Conservation (phyloP, 805 yeast species). For the Myxozyma geophila region DNA sequence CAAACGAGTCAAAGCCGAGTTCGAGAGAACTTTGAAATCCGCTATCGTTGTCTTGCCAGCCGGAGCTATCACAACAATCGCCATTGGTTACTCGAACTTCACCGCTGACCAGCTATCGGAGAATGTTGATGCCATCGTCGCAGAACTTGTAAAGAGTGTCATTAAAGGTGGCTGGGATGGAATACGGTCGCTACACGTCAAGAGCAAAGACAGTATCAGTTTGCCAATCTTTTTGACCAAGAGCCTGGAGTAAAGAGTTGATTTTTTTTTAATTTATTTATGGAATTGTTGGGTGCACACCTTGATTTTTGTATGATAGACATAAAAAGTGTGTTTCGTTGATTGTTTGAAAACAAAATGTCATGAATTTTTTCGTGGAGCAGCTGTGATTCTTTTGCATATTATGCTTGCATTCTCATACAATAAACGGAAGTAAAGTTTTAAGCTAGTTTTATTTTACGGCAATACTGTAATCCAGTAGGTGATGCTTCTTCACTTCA, state of each 20-base stretch:
- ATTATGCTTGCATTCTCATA: too few relatives aligned
- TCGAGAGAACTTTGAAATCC: constrained; percentile 61
- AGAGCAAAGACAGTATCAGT: constrained; percentile 75
- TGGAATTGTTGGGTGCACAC: background rate
- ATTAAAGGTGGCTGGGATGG: constrained; percentile 43
- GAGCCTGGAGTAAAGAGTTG: constrained; percentile 45
- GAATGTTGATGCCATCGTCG: constrained; percentile 62
- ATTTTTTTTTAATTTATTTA: background rate
- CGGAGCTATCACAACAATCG: constrained; percentile 68
- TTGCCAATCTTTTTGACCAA: constrained; percentile 80
- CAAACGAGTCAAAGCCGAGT: constrained; percentile 59
- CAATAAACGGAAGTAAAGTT: too few relatives aligned
- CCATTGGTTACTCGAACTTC: constrained; percentile 61
- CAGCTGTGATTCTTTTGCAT: too few relatives aligned
- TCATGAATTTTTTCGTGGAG: background rate
- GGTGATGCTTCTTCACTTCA: too few relatives aligned
- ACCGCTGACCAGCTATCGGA: constrained; percentile 57
- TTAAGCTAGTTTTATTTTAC: too few relatives aligned
- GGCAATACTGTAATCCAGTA: too few relatives aligned
- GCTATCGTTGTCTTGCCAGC: constrained; percentile 71
- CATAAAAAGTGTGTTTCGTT: background rate
- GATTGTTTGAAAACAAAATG: background rate
- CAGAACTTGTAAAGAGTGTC: constrained; percentile 37
- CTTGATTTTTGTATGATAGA: background rate
- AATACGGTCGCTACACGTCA: constrained; percentile 57